Conservation (phyloP, 2,329 filamentous ascomycete genomes). For the Aspergillus sclerotialis region DNA sequence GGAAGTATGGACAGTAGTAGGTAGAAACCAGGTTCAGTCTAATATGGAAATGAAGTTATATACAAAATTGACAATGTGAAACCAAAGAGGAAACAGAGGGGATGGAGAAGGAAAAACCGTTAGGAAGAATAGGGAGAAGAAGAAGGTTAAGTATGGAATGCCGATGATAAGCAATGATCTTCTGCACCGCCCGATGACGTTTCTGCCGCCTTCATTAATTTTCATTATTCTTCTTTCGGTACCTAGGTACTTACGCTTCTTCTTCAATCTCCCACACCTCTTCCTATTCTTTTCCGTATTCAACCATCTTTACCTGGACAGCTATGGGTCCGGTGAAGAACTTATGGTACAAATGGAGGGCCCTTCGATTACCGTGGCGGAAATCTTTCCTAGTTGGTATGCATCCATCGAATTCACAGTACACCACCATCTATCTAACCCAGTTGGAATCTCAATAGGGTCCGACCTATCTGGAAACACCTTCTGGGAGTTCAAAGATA, state of each 20-base stretch:
- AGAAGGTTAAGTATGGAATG: slow-evolving; percentile 12
- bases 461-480: slow-evolving; percentile 58
- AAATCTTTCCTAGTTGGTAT: slow-evolving; percentile 52
- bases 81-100: not conserved
- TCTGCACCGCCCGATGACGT: slow-evolving; percentile 19
- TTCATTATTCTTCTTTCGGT: too few species aligned
- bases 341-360: slow-evolving; percentile 59
- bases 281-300: not conserved
- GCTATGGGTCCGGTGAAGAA: slow-evolving; percentile 36
- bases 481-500: slow-evolving; percentile 61
- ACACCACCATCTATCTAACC: too few species aligned
- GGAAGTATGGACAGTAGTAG: not conserved
- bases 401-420: slow-evolving; percentile 4
- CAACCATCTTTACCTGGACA: slow-evolving; percentile 3
- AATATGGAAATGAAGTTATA: slow-evolving; percentile 1
- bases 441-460: too few species aligned
- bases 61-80: too few species aligned
- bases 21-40: not conserved
- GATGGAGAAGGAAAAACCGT: slow-evolving; percentile 3
- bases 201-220: slow-evolving; percentile 10
- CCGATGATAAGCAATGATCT: slow-evolving; percentile 12
- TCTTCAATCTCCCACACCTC: slow-evolving; percentile 1
- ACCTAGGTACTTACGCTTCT: slow-evolving; percentile 4
- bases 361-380: slow-evolving; percentile 55
- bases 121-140: slow-evolving; percentile 4